Conservation (phyloP, 495 filamentous ascomycete genomes). For the Aspergillus funiculosus region DNA sequence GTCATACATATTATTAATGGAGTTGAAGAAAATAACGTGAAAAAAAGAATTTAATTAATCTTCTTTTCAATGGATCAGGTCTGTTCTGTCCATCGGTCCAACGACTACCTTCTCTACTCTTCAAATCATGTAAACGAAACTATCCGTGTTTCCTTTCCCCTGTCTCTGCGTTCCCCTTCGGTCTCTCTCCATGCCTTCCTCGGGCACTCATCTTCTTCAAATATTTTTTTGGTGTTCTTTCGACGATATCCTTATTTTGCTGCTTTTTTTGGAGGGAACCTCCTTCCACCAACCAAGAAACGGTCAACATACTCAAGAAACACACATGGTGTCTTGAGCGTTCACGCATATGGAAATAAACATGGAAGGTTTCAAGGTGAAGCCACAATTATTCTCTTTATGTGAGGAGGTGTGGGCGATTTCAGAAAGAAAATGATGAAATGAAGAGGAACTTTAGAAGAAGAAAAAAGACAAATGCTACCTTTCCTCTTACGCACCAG, state of each 20-base stretch:
- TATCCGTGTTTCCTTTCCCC: conserved; percentile 7
- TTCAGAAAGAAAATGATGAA: conserved; percentile 4
- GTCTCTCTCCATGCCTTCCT: conserved; percentile 3
- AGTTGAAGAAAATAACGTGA: conserved; percentile 1
- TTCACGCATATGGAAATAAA: too few species aligned
- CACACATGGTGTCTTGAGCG: too few species aligned
- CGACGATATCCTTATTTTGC: conserved; percentile 13
- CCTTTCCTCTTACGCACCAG: neutral
- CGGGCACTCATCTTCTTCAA: conserved; percentile 1
- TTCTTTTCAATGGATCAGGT: conserved; percentile 13
- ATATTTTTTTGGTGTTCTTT: conserved; percentile 8
- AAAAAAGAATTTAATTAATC: conserved; percentile 12
- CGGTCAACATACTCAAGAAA: neutral
- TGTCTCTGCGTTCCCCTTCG: conserved; percentile 10
- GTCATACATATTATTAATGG: too few species aligned
- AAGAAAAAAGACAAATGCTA: conserved; percentile 13
- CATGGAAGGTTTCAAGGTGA: conserved; percentile 13
- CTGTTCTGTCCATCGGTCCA: conserved; percentile 14
- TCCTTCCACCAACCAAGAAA: conserved; percentile 21
- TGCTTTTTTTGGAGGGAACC: conserved; percentile 24
- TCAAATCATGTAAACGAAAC: conserved; percentile 16
- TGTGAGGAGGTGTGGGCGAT: conserved; percentile 7
- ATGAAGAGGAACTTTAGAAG: conserved; percentile 14
- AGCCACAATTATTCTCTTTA: conserved; percentile 36
- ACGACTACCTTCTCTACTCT: conserved; percentile 9